phyloP scores from a whole-genome alignment of 1,139 yeast genomes.

The Suhomyces terraborum region DNA sequence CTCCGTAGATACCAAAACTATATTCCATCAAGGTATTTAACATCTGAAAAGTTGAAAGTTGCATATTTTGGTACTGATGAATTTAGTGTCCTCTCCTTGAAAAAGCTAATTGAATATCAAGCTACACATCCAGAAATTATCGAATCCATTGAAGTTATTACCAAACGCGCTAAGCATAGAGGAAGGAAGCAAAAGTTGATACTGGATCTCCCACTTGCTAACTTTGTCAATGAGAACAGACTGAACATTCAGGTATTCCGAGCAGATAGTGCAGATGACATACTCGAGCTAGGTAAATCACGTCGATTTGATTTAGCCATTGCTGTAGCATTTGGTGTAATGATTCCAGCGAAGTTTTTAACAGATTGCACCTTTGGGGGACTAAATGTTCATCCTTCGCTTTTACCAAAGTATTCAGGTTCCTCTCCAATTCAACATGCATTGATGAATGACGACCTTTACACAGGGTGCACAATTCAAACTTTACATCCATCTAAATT shows the following conservation, averaged over 20 bases:
- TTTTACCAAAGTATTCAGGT: slow-evolving; percentile 81
- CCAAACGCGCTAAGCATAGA: slow-evolving; percentile 67
- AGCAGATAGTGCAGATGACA: slow-evolving; percentile 63
- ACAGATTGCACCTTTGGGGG: slow-evolving; percentile 59
- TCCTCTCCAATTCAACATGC: slow-evolving; percentile 90
- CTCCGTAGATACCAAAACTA: background rate
- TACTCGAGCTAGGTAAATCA: slow-evolving; percentile 31
- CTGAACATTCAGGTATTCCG: slow-evolving; percentile 43
- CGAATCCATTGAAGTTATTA: slow-evolving; percentile 58
- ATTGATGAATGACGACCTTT: slow-evolving; percentile 58
- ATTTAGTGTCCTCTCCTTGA: slow-evolving; percentile 66
- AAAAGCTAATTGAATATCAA: slow-evolving; percentile 42
- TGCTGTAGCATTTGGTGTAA: slow-evolving; percentile 86
- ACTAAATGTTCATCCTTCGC: slow-evolving; percentile 88
- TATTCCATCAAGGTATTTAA: background rate
- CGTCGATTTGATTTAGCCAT: slow-evolving; percentile 61
- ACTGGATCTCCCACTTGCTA: slow-evolving; percentile 59
- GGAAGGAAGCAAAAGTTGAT: slow-evolving; percentile 60
- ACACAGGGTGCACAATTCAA: slow-evolving; percentile 87
- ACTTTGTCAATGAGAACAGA: slow-evolving; percentile 7
- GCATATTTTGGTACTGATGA: slow-evolving; percentile 83
- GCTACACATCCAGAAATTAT: slow-evolving; percentile 31
- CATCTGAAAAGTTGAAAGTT: slow-evolving; percentile 25
- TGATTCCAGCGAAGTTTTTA: slow-evolving; percentile 69
- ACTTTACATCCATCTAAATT: slow-evolving; percentile 85